Conservation (phyloP, 148 eudicot species). For the Cornus kousa region DNA sequence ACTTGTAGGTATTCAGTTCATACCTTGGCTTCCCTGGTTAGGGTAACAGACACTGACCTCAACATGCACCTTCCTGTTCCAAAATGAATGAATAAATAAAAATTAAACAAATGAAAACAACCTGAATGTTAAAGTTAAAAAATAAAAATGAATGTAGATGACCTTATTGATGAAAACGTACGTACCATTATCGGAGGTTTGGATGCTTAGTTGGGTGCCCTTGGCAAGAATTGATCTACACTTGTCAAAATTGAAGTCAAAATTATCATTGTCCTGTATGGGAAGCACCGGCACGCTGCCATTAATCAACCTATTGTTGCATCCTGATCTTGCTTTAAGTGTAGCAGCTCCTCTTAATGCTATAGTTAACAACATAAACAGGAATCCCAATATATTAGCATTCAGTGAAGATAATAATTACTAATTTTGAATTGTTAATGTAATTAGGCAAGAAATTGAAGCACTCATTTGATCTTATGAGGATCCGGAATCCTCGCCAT, state of each 20-base stretch:
- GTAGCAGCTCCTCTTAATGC: constrained; percentile 89
- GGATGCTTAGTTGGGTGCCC: constrained; percentile 55
- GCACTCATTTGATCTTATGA: no score
- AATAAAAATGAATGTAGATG: no score
- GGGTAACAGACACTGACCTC: constrained; percentile 62
- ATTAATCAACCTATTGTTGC: constrained; percentile 50
- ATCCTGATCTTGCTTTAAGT: constrained; percentile 73
- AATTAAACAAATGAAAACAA: background rate
- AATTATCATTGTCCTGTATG: constrained; percentile 47
- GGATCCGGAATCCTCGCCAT: no score
- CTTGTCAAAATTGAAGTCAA: constrained; percentile 61
- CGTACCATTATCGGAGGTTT: constrained; percentile 55
- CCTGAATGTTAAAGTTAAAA: background rate
- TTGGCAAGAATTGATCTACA: constrained; percentile 55
- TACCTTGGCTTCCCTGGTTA: constrained; percentile 77
- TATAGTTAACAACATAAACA: constrained; percentile 10
- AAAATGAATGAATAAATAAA: background rate
- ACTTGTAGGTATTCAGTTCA: background rate
- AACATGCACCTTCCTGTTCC: constrained; percentile 62
- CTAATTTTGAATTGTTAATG: no score
- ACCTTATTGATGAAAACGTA: background rate
- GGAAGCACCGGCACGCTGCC: constrained; percentile 62
- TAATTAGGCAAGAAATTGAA: no score
- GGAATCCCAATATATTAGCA: background rate
- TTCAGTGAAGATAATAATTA: no score